Percentiles rank a stretch among this genome's conserved stretches.
Evolutionary conservation across 495 filamentous ascomycete species (phyloP).

Genomic region (Apodospora peruviana): DNA sequence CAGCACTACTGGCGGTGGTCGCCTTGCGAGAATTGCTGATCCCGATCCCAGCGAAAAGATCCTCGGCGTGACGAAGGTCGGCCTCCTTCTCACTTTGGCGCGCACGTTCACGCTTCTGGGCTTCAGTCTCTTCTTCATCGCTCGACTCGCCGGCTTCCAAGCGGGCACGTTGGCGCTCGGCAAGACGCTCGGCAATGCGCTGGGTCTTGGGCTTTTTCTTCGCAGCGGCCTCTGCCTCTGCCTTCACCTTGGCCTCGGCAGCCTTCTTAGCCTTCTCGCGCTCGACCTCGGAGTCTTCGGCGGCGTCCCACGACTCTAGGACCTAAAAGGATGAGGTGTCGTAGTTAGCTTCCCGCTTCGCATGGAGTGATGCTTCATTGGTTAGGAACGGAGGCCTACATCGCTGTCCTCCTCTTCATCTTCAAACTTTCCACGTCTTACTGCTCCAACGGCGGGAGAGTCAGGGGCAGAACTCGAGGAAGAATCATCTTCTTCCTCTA

Average conservation of each 20-base stretch:
- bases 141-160: constrained; percentile 52
- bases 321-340: constrained; percentile 48
- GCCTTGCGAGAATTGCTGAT: constrained; percentile 61
- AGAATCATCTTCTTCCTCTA: constrained; percentile 61
- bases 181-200: constrained; percentile 73
- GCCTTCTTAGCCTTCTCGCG: constrained; percentile 88
- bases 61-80: constrained; percentile 86
- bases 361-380: neutral
- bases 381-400: constrained; percentile 46
- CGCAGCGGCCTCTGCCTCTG: constrained; percentile 83
- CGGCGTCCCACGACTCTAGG: constrained; percentile 94
- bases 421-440: constrained; percentile 64
- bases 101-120: constrained; percentile 63
- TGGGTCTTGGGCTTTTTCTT: constrained; percentile 87
- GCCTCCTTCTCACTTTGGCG: constrained; percentile 76
- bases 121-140: constrained; percentile 67
- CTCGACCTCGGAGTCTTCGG: constrained; percentile 94
- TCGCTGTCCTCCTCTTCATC: constrained; percentile 88
- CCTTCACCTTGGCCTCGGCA: constrained; percentile 81
- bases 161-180: constrained; percentile 42
- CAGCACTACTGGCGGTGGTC: constrained; percentile 50
- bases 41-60: constrained; percentile 79
- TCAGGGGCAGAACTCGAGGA: constrained; percentile 55
- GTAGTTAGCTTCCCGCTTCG: constrained; percentile 10
- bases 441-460: constrained; percentile 52